These are phyloP conservation scores for Candida methanosorbosa DNA, from an alignment of 805 yeast genomes.

Conservation along the genomic window DNA sequence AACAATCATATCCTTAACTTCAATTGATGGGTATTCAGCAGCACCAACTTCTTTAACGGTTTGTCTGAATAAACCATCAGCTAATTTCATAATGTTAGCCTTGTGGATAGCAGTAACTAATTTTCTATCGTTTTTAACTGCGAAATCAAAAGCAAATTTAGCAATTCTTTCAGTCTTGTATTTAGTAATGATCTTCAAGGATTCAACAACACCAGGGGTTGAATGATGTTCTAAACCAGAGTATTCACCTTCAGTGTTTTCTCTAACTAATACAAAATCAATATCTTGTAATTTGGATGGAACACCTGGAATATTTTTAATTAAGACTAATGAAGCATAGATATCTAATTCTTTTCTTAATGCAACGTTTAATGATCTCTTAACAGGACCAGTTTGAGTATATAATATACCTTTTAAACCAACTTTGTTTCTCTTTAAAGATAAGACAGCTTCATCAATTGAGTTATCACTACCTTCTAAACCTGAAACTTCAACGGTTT, in stretches of 20 bases:
- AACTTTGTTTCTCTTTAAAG: conserved; percentile 91
- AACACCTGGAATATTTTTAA: conserved; percentile 92
- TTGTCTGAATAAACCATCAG: conserved; percentile 95
- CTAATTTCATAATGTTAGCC: conserved; percentile 98
- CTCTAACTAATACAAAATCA: conserved; percentile 93
- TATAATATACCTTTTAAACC: conserved; percentile 95
- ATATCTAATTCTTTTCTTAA: conserved; percentile 94
- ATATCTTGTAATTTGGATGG: conserved; percentile 81
- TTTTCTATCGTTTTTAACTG: conserved; percentile 84
- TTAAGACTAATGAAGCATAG: conserved; percentile 89
- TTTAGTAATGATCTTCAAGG: conserved; percentile 89
- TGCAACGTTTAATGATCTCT: conserved; percentile 89
- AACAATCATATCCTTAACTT: conserved; percentile 87
- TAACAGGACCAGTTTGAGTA: conserved; percentile 73
- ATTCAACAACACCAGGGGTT: conserved; percentile 96
- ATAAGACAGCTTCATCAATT: conserved; percentile 78
- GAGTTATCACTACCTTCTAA: conserved; percentile 35
- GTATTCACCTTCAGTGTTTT: conserved; percentile 98
- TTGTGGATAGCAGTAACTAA: conserved; percentile 95
- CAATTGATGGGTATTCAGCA: conserved; percentile 76
- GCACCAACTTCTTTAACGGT: conserved; percentile 84
- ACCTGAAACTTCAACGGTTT: conserved; percentile 65
- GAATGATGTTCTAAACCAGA: conserved; percentile 98
- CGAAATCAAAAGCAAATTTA: conserved; percentile 94
- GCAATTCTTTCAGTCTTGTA: conserved; percentile 95